Percentiles rank a stretch among this genome's conserved stretches.
Evolutionary conservation across 441 rosid species (phyloP).

Genomic region (Rhodomyrtus psidioides): DNA sequence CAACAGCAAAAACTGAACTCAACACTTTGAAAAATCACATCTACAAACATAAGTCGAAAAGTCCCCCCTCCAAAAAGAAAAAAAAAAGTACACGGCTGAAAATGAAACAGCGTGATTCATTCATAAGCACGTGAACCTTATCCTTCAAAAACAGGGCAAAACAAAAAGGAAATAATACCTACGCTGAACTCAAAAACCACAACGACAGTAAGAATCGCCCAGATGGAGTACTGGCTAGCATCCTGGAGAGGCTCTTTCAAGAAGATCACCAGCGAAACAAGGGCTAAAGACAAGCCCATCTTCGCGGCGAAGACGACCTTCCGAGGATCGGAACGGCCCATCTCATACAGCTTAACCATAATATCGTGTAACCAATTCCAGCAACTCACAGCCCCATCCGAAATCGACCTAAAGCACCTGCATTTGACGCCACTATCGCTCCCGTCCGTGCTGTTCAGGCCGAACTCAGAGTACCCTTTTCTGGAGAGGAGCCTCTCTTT

Average conservation of each 20-base stretch:
- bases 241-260: conserved; percentile 45
- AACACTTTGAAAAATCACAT: neutral
- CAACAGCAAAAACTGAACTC: neutral
- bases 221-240: conserved; percentile 63
- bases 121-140: neutral
- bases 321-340: conserved; percentile 80
- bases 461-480: conserved; percentile 41
- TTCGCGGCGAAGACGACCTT: conserved; percentile 55
- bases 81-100: neutral
- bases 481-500: conserved; percentile 45
- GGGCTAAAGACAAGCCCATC: conserved; percentile 71
- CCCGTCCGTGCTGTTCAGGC: conserved; percentile 24
- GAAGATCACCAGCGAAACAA: conserved; percentile 54
- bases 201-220: conserved; percentile 90
- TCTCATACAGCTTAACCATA: conserved; percentile 34
- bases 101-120: neutral
- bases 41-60: neutral
- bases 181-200: conserved; percentile 89
- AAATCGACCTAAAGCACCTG: conserved; percentile 36
- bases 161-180: conserved; percentile 24
- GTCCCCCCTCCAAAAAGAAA: neutral
- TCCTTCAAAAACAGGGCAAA: neutral
- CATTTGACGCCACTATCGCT: conserved; percentile 22
- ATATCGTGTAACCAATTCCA: conserved; percentile 23
- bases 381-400: conserved; percentile 27